Percentiles rank a stretch among this genome's conserved stretches.
Evolutionary conservation across 129 eudicot genomes (phyloP).

Genomic region (Glebionis coronaria): DNA sequence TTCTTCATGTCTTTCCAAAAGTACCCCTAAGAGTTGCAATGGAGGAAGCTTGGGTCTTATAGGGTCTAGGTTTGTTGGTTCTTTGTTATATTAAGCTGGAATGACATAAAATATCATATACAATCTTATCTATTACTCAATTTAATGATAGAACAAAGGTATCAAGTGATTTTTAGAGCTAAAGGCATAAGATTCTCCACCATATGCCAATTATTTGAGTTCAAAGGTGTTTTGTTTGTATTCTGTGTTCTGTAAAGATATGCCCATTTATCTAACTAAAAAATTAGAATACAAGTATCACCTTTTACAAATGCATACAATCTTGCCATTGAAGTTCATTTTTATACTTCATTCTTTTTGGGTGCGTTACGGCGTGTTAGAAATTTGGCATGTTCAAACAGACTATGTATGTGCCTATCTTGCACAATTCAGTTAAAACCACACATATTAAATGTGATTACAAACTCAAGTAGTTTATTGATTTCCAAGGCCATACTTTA

Average conservation of each 20-base stretch:
- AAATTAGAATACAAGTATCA: constrained; percentile 6
- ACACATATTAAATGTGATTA: neutral
- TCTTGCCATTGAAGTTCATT: constrained; percentile 5
- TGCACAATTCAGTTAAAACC: too few species aligned
- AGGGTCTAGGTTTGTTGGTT: constrained; percentile 11
- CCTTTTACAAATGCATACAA: constrained; percentile 6
- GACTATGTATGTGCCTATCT: neutral
- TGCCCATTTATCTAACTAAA: constrained; percentile 2
- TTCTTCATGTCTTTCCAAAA: neutral
- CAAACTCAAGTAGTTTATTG: neutral
- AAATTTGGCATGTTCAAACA: neutral
- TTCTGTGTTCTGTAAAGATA: neutral
- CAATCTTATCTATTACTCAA: constrained; percentile 9
- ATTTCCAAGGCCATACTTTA: too few species aligned
- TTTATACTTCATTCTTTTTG: neutral
- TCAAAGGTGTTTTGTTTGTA: constrained; percentile 23
- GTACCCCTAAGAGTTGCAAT: neutral
- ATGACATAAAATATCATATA: constrained; percentile 1
- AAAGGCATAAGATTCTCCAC: constrained; percentile 38
- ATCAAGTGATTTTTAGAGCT: constrained; percentile 16
- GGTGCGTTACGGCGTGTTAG: neutral
- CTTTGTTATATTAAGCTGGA: neutral
- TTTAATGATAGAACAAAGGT: constrained; percentile 19
- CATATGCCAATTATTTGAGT: constrained; percentile 31
- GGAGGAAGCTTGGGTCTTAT: constrained; percentile 4